These are phyloP conservation scores for Colletotrichum coccodes DNA, from an alignment of 2,329 filamentous ascomycete genomes.

Conservation along the genomic window DNA sequence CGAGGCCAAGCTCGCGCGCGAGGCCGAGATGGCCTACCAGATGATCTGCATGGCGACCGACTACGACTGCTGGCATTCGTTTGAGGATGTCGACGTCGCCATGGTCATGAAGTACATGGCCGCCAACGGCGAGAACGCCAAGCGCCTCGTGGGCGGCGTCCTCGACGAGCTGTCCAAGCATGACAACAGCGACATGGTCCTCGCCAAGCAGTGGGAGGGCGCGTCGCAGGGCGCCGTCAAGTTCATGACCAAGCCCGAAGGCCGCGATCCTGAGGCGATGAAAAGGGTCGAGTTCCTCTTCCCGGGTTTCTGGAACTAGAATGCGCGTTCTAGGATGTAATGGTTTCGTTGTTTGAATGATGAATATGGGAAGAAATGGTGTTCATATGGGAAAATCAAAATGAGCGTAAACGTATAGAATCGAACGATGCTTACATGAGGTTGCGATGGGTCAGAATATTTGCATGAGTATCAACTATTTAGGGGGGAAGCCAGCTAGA, in stretches of 20 bases:
- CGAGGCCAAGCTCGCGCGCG: slow-evolving; percentile 94
- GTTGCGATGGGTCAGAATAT: background rate
- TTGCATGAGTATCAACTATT: slow-evolving; percentile 16
- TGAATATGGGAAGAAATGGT: background rate
- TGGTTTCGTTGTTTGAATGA: too few relatives aligned
- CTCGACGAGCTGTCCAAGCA: slow-evolving; percentile 85
- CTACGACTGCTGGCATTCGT: slow-evolving; percentile 97
- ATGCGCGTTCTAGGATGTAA: background rate
- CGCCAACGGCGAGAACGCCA: slow-evolving; percentile 89
- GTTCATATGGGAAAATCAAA: slow-evolving; percentile 8
- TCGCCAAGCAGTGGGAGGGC: slow-evolving; percentile 84
- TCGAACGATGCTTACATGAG: slow-evolving; percentile 2
- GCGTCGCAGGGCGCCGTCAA: slow-evolving; percentile 80
- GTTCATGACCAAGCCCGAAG: slow-evolving; percentile 83
- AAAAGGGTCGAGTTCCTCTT: slow-evolving; percentile 89
- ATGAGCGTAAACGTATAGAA: background rate
- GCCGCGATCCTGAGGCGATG: slow-evolving; percentile 77
- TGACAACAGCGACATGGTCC: slow-evolving; percentile 79
- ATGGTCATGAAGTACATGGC: slow-evolving; percentile 99
- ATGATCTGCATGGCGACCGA: slow-evolving; percentile 99
- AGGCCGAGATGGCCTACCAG: slow-evolving; percentile 96
- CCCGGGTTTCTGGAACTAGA: slow-evolving; percentile 74
- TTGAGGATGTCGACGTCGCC: slow-evolving; percentile 88
- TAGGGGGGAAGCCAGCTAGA: background rate
- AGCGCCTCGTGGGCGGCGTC: slow-evolving; percentile 84